Evolutionary conservation across 148 eudicot genomes (phyloP).

Genomic region (Vaccinium corymbosum): DNA sequence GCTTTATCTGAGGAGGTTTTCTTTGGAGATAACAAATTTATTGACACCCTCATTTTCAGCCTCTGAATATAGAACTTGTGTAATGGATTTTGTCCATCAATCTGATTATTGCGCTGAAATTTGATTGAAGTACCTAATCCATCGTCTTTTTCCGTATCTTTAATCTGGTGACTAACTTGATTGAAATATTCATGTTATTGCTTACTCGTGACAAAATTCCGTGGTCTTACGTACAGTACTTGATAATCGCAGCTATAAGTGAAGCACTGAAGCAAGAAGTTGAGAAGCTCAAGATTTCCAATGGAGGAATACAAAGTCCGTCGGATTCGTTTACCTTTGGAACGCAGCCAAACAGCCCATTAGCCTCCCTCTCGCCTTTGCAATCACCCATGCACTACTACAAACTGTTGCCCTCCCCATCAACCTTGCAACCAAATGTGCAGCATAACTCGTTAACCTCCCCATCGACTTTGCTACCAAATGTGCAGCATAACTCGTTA

Average conservation of each 20-base stretch:
- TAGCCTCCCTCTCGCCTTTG: background rate
- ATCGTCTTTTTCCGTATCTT: background rate
- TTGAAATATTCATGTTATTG: background rate
- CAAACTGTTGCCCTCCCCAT: background rate
- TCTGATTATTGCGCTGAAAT: background rate
- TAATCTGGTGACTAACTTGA: background rate
- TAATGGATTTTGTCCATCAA: background rate
- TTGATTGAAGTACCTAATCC: background rate
- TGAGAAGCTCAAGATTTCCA: constrained; percentile 47
- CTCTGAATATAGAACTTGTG: background rate
- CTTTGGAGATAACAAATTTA: too few species aligned
- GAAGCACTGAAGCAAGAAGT: constrained; percentile 58
- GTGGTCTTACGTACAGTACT: background rate
- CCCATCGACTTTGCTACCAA: background rate
- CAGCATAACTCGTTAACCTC: background rate
- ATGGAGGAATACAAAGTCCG: constrained; percentile 34
- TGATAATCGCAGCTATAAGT: constrained; percentile 31
- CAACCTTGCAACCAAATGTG: background rate
- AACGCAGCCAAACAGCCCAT: background rate
- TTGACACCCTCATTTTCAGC: background rate
- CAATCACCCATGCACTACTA: constrained; percentile 13
- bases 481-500: background rate
- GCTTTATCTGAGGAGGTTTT: too few species aligned
- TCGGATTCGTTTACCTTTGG: constrained; percentile 38
- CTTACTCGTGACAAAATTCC: background rate